phyloP scores from a whole-genome alignment of 768 basidiomycete species.

The Dictyophora rubrovolvata region DNA sequence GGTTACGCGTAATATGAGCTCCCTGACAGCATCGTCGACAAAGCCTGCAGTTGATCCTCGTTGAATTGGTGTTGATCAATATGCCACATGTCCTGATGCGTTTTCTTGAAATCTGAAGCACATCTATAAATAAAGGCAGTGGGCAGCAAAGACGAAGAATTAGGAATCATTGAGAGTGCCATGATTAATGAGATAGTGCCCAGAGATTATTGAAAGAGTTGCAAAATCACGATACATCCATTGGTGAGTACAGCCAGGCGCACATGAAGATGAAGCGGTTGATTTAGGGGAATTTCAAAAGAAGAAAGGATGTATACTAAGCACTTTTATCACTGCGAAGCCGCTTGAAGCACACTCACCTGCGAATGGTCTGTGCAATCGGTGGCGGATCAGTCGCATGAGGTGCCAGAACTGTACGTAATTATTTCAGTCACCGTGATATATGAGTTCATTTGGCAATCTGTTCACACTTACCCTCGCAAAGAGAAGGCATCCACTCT shows the following conservation, averaged over 20 bases:
- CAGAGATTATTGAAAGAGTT: too few species aligned
- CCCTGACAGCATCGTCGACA: slow-evolving; percentile 83
- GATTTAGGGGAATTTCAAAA: not conserved
- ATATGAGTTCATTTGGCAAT: not conserved
- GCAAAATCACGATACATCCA: too few species aligned
- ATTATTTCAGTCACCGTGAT: slow-evolving; percentile 2
- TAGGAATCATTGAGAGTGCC: not conserved
- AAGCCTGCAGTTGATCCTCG: slow-evolving; percentile 80
- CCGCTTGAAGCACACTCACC: slow-evolving; percentile 24
- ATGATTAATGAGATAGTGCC: too few species aligned
- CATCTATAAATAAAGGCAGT: slow-evolving; percentile 15
- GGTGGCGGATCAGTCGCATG: slow-evolving; percentile 83
- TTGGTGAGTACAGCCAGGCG: too few species aligned
- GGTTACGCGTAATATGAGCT: slow-evolving; percentile 65
- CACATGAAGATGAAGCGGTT: too few species aligned
- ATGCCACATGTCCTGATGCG: slow-evolving; percentile 81
- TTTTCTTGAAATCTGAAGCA: slow-evolving; percentile 76
- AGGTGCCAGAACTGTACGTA: slow-evolving; percentile 49
- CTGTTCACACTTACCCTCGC: slow-evolving; percentile 47
- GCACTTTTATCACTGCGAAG: not conserved
- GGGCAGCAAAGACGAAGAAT: not conserved
- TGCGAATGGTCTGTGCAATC: slow-evolving; percentile 82
- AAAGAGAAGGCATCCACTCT: slow-evolving; percentile 49
- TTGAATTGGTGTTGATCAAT: slow-evolving; percentile 80
- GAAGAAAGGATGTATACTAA: not conserved